Base-by-base conservation (phyloP, 768 basidiomycete genomes). In the Naganishia onofrii region DNA sequence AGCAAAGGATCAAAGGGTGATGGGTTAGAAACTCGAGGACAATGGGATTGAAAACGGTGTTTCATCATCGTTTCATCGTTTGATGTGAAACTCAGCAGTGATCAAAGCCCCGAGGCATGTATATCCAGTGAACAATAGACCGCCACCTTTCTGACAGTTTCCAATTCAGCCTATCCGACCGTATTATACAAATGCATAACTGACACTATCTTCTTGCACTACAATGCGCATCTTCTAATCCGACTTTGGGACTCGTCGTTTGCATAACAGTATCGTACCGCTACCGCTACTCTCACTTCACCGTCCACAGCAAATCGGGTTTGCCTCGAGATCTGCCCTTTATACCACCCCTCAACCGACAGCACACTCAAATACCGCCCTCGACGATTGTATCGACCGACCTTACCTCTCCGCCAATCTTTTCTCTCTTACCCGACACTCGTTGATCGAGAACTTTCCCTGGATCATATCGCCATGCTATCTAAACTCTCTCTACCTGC, bases 31-130 rank as follows among this genome's bases (percentile, higher is more conserved):
- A 51, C n/a, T 26, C 21, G 48, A 51, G n/a, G 21, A 26, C 48
- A 51, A 51, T 51, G 48, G 23, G 48, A 23, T n/a, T 7, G n/a
- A 10, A 12, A 36, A 36, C 34, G 12, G 7, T 21, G 48, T 51
- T 51, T 51, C 48, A 51, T 51, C 4, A 51, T 51, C 48, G 48
- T 51, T 51, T 51, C 48, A 51, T 26, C 48, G 48, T 26, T 17
- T 51, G 54, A 55, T 55, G 26, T 63, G 60, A 63, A 63, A 63
- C 60, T 38, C 60, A 44, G 12, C 5, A 58, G 3, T 38, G 32
- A 36, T 58, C n/a, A 36, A 36, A 31, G 19, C 3, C 23, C 23
- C 13, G 48, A 51, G 21, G 6, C 15, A 26, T 4, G 3, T 51
- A n/a, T 51, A n/a, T 7, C 7, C 19, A 51, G 13, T n/a, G 48